Base-by-base conservation (phyloP, 2,329 filamentous ascomycete genomes). In the Cladophialophora exuberans region DNA sequence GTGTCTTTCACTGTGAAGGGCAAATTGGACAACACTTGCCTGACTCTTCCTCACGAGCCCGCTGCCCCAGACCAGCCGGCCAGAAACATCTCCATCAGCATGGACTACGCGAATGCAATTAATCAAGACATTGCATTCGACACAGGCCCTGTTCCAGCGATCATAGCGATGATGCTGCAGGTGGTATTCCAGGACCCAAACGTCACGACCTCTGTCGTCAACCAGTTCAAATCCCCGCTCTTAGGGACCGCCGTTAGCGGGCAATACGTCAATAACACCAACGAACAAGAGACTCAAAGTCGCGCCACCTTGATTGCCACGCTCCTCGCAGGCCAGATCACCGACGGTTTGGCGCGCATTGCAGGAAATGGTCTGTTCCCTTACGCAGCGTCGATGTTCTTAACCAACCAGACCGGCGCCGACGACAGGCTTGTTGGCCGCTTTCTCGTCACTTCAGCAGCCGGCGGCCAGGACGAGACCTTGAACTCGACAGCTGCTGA, bases 261-360 rank as follows among this genome's bases (percentile, higher is more conserved):
- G 4, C 28, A 22, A 11, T 20, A 17, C n/a, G 38, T 23, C 6
- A 44, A 51, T n/a, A 5, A 42, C 6, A 59, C 57, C 3, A 15
- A 7, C 6, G 57, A 54, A 7, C 44, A 59, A 10, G 31, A 39
- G 15, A 43, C 53, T 2, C 33, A 45, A 25, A 42, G 18, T 31
- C 48, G 49, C 30, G 48, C 57, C 20, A 59, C 52, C 6, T 46
- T 59, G 53, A 59, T 59, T 48, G 44, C 52, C 4, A 59, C 57
- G 15, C 6, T 59, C 6, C 26, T 59, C 2, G 52, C 57, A 4
- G 57, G 57, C 9, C 45, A 49, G 11, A 36, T 59, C 9, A 59
- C 57, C 31, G 57, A 59, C 39, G 53, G 57, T 26, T 41, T 59
- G 15, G 57, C 57, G 11, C 52, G 57, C 13, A 59, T 56, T 25